These are phyloP conservation scores for Besnoitia besnoiti DNA, from an alignment of 169 alveolate genomes.

Conservation along the genomic window DNA sequence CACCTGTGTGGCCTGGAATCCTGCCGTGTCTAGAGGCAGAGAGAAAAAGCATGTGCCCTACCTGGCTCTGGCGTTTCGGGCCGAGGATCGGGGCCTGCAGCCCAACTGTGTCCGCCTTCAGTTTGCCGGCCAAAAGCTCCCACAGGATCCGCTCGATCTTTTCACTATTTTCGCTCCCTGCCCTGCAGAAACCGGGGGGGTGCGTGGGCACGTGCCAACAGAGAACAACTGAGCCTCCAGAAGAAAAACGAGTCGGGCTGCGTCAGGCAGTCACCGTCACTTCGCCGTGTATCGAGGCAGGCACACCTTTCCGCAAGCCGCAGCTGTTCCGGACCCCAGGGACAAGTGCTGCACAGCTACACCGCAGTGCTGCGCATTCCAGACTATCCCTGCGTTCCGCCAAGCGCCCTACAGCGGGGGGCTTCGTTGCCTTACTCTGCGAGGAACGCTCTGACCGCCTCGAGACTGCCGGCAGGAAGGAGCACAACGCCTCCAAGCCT, in stretches of 20 bases:
- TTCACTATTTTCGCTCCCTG: neutral
- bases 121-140: neutral
- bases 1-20: no score
- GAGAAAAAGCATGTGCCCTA: neutral
- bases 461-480: neutral
- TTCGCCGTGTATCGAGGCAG: no score
- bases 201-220: no score
- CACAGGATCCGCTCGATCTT: neutral
- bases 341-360: no score
- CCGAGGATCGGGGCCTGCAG: constrained; percentile 43
- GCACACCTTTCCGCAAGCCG: no score
- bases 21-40: no score
- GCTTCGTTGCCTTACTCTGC: neutral
- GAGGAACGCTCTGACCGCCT: neutral
- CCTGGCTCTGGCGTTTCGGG: constrained; percentile 47
- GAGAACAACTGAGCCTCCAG: no score
- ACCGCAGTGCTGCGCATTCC: no score
- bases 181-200: neutral
- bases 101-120: constrained; percentile 44
- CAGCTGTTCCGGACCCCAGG: no score
- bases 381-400: no score
- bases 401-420: neutral
- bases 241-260: no score
- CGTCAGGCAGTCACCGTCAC: no score
- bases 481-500: constrained; percentile 10